Percentiles rank a stretch among this genome's conserved stretches.
Evolutionary conservation across 2,329 filamentous ascomycete genomes (phyloP).

Genomic region (Endocalyx cinctus): DNA sequence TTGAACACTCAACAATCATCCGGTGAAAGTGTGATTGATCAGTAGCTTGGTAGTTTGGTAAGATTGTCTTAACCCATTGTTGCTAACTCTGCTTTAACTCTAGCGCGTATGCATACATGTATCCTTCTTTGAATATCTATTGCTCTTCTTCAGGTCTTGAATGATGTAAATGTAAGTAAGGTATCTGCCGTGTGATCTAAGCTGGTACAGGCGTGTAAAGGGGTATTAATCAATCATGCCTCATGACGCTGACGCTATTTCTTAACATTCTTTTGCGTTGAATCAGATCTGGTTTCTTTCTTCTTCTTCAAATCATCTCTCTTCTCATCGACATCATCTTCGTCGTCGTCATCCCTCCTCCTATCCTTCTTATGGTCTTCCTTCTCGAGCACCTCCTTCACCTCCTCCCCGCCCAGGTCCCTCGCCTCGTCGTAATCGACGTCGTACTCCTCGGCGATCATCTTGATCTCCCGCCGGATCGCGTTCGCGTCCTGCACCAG

Average conservation of each 20-base stretch:
- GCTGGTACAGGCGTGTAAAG: too few species aligned
- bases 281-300: constrained; percentile 20
- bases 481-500: constrained; percentile 76
- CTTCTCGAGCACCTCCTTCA: constrained; percentile 52
- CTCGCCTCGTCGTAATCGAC: constrained; percentile 79
- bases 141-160: too few species aligned
- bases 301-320: constrained; percentile 30
- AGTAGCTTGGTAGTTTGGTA: too few species aligned
- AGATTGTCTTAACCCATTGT: too few species aligned
- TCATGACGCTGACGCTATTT: constrained; percentile 5
- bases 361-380: constrained; percentile 39
- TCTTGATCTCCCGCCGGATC: constrained; percentile 72
- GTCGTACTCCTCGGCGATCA: constrained; percentile 80
- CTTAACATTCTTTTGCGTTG: constrained; percentile 11
- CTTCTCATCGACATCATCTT: constrained; percentile 34
- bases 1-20: too few species aligned
- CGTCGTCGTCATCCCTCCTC: constrained; percentile 33
- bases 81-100: too few species aligned
- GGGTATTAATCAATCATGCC: too few species aligned
- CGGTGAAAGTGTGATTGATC: too few species aligned
- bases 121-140: too few species aligned
- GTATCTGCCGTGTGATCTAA: too few species aligned
- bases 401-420: constrained; percentile 67
- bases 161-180: too few species aligned
- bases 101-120: too few species aligned